Evolutionary conservation across 2,329 filamentous ascomycete species (phyloP).

Genomic region (Sclerotinia nivalis): DNA sequence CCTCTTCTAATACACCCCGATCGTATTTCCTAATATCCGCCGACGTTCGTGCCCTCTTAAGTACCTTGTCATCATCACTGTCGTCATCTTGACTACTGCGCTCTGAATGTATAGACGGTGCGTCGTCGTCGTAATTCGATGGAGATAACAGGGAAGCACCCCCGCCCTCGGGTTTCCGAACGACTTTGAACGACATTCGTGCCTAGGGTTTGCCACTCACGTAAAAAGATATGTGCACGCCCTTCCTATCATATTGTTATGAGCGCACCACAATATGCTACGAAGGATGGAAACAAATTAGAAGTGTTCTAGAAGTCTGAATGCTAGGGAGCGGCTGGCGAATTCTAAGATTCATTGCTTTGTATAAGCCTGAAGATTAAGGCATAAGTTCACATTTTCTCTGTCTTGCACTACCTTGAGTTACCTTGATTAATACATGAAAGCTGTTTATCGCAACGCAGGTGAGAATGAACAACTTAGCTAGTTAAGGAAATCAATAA

Average conservation of each 20-base stretch:
- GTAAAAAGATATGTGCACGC: not conserved
- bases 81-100: constrained; percentile 73
- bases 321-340: not conserved
- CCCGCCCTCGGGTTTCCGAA: constrained; percentile 20
- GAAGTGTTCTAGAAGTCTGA: not conserved
- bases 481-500: not conserved
- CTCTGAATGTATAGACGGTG: constrained; percentile 61
- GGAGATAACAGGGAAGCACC: constrained; percentile 38
- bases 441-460: not conserved
- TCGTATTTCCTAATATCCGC: constrained; percentile 70
- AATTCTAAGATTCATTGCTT: not conserved
- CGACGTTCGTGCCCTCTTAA: constrained; percentile 66
- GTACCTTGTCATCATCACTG: constrained; percentile 71
- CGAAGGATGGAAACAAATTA: not conserved
- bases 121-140: constrained; percentile 50
- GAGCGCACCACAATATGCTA: not conserved
- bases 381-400: not conserved
- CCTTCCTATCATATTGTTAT: constrained; percentile 7
- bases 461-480: not conserved
- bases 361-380: not conserved
- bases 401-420: not conserved
- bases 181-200: constrained; percentile 24
- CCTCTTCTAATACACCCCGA: constrained; percentile 69
- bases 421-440: not conserved
- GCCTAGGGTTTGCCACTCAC: constrained; percentile 2